Base-by-base conservation (phyloP, 1,139 yeast species). In the Casaregolazyma lundiana region DNA sequence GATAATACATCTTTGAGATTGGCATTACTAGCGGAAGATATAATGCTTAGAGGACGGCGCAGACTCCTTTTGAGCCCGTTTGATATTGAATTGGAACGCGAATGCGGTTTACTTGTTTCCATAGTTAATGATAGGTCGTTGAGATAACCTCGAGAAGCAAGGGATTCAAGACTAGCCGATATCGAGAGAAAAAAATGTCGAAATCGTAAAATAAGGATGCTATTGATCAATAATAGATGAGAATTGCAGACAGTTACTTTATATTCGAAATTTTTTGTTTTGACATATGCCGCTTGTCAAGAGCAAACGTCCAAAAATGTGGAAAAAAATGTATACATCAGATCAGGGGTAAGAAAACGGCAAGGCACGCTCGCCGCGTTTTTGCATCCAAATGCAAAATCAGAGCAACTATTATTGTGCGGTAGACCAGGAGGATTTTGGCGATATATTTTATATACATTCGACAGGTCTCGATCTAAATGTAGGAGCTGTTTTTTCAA, bases 11-110 rank as follows among this genome's bases (percentile, higher is more conserved):
- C 38, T 6, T 41, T 35, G 6, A 42, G 39, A 29, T 42, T 42
- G n/a, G 39, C 20, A 24, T 22, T 18, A n/a, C 41, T 35, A 8
- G 45, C 38, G 8, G 36, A 22, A 2, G 45, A 22, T 17, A 42
- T 42, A 19, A 42, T 42, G 29, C 39, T 35, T 20, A 42, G 24
- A 11, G 45, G 45, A 5, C 45, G 24, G 11, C 45, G 24, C 11
- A 42, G 38, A 6, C 40, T 36, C 8, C 45, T 22, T 8, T 40
- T 40, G 30, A 42, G 21, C 13, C 36, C n/a, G 15, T 36, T 17
- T 16, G 45, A 42, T 11, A 42, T 21, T 6, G 45, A 42, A 13
- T 35, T 35, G 34, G 34, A 21, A 19, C 43, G 43, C 17, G 43
- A 30, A 18, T 40, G 43, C 19, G 35, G 7, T 13, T 19, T 35